Evolutionary conservation across 2,329 filamentous ascomycete genomes (phyloP).

Genomic region (Hypoxylon sp.): DNA sequence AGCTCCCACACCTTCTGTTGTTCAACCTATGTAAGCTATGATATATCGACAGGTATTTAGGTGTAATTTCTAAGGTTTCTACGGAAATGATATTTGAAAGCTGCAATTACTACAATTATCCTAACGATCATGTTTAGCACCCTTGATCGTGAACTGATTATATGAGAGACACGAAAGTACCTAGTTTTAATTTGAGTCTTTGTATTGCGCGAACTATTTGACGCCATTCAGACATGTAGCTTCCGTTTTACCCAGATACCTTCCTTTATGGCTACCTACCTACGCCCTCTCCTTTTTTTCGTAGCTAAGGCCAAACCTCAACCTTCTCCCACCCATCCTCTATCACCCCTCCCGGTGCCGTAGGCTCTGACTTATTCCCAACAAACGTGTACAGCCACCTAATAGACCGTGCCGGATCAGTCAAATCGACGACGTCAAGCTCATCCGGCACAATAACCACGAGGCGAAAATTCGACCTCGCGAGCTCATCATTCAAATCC

Average conservation of each 20-base stretch:
- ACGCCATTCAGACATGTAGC: no score
- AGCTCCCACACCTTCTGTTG: no score
- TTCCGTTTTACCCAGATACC: no score
- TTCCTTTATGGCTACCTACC: neutral
- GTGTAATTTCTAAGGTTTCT: neutral
- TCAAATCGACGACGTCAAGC: slow-evolving; percentile 81
- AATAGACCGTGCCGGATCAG: slow-evolving; percentile 72
- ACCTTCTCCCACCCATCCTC: slow-evolving; percentile 74
- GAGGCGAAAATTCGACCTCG: slow-evolving; percentile 83
- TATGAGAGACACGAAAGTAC: neutral
- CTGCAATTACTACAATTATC: neutral
- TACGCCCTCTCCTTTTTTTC: neutral
- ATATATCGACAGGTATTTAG: neutral
- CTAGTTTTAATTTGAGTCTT: neutral
- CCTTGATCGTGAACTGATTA: neutral
- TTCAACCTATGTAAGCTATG: neutral
- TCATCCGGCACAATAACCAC: slow-evolving; percentile 85
- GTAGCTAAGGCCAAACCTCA: slow-evolving; percentile 76
- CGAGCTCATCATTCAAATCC: slow-evolving; percentile 77
- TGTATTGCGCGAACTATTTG: neutral
- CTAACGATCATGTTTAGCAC: neutral
- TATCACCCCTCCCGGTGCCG: slow-evolving; percentile 54
- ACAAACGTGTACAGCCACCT: slow-evolving; percentile 78
- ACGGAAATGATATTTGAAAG: neutral
- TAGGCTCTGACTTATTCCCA: slow-evolving; percentile 54